phyloP scores from a whole-genome alignment of 1,139 yeast species.

The Taiozyma sp. region DNA sequence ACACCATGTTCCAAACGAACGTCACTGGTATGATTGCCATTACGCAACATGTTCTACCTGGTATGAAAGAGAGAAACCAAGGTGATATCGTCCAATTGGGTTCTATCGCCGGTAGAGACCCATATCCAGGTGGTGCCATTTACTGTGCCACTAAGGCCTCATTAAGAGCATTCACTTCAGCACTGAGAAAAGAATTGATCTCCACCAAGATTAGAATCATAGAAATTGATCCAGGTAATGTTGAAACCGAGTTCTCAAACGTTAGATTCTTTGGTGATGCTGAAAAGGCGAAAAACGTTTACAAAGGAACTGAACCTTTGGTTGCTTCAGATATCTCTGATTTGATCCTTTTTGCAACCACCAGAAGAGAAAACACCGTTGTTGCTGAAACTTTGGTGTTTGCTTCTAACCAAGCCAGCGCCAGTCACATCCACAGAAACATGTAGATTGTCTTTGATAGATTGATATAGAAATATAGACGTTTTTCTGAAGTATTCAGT shows the following conservation, averaged over 20 bases:
- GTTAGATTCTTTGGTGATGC: slow-evolving; percentile 65
- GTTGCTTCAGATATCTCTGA: slow-evolving; percentile 72
- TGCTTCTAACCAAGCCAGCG: slow-evolving; percentile 60
- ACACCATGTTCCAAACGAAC: slow-evolving; percentile 60
- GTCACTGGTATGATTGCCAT: slow-evolving; percentile 59
- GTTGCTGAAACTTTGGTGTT: slow-evolving; percentile 69
- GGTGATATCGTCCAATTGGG: slow-evolving; percentile 77
- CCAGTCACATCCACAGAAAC: slow-evolving; percentile 20
- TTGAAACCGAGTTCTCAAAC: slow-evolving; percentile 72
- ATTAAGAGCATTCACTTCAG: slow-evolving; percentile 59
- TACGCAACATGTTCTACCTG: slow-evolving; percentile 55
- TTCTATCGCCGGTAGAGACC: slow-evolving; percentile 76
- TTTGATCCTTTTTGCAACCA: slow-evolving; percentile 53
- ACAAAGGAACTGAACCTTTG: slow-evolving; percentile 65
- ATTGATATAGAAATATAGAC: neutral
- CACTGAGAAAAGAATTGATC: slow-evolving; percentile 67
- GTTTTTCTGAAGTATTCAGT: neutral
- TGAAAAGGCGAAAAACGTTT: slow-evolving; percentile 60
- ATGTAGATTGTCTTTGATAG: neutral
- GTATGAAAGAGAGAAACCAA: slow-evolving; percentile 45
- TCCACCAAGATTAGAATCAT: slow-evolving; percentile 63
- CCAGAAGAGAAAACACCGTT: slow-evolving; percentile 66
- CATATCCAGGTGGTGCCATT: slow-evolving; percentile 74
- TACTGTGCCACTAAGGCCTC: slow-evolving; percentile 84
- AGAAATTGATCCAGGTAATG: slow-evolving; percentile 79